Evolutionary conservation across 208 protist genomes (phyloP).

Genomic region (Crithidia expoeki): DNA sequence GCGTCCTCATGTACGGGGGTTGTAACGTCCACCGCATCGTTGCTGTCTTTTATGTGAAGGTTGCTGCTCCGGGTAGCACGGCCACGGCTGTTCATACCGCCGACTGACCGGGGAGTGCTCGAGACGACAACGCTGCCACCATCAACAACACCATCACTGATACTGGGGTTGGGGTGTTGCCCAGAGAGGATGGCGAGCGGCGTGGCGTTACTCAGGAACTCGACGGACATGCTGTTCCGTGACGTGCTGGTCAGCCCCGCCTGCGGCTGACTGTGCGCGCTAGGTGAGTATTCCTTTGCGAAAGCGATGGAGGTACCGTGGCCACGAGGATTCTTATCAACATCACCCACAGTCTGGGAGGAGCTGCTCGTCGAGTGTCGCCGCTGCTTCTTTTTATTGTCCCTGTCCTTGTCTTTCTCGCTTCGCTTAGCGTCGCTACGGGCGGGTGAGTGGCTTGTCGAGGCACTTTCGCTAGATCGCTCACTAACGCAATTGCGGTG

Average conservation of each 20-base stretch:
- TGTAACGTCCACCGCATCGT: background rate
- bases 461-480: background rate
- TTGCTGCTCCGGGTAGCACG: background rate
- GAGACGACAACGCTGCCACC: constrained; percentile 8
- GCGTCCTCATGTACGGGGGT: background rate
- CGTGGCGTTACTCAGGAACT: background rate
- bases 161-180: background rate
- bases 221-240: constrained; percentile 14
- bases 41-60: too few relatives aligned
- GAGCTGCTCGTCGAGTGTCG: constrained; percentile 5
- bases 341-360: background rate
- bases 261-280: background rate
- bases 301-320: background rate
- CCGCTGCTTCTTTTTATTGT: background rate
- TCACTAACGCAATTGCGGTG: background rate
- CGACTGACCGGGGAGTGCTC: background rate
- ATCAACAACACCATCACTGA: background rate
- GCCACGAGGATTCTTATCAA: background rate
- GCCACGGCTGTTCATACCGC: background rate
- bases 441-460: background rate
- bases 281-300: background rate
- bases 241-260: background rate
- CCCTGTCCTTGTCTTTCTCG: background rate
- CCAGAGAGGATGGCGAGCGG: background rate
- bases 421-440: constrained; percentile 2